Conservation (phyloP, 768 basidiomycete species). For the Mycena galericulata region DNA sequence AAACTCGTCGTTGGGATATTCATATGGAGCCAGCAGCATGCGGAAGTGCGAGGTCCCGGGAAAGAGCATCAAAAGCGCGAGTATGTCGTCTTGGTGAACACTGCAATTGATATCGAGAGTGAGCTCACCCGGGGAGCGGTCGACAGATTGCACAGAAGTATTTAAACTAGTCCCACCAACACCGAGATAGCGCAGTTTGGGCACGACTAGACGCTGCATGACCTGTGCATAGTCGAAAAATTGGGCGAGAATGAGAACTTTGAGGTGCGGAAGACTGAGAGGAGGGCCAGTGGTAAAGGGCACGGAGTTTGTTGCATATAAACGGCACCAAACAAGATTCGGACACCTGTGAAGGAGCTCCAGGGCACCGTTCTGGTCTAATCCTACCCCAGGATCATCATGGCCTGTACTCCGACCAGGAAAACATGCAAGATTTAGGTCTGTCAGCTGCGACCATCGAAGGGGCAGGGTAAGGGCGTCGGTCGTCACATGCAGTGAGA, state of each 20-base stretch:
- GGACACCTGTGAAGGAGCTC: background rate
- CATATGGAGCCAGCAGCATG: background rate
- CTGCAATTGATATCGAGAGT: background rate
- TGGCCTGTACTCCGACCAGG: no score
- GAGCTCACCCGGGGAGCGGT: background rate
- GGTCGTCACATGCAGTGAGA: background rate
- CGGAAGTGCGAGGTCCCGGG: background rate
- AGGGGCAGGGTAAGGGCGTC: slow-evolving; percentile 1
- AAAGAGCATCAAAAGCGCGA: background rate
- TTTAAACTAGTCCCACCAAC: background rate
- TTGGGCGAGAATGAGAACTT: background rate
- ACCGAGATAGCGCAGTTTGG: background rate
- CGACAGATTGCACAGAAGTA: background rate
- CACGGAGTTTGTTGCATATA: background rate
- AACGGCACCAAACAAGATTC: background rate
- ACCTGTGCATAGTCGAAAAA: no score
- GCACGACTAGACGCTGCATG: background rate
- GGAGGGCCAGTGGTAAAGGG: background rate
- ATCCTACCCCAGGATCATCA: background rate
- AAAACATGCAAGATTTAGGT: background rate
- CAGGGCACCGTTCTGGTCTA: background rate
- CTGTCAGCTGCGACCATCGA: slow-evolving; percentile 7
- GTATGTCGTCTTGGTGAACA: background rate
- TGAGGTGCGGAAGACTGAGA: background rate
- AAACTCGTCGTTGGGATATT: no score